A percentile compares a stretch with the other conserved stretches of the same genome.
phyloP scores from a whole-genome alignment of 2,329 filamentous ascomycete species.

The Fusarium algeriense region DNA sequence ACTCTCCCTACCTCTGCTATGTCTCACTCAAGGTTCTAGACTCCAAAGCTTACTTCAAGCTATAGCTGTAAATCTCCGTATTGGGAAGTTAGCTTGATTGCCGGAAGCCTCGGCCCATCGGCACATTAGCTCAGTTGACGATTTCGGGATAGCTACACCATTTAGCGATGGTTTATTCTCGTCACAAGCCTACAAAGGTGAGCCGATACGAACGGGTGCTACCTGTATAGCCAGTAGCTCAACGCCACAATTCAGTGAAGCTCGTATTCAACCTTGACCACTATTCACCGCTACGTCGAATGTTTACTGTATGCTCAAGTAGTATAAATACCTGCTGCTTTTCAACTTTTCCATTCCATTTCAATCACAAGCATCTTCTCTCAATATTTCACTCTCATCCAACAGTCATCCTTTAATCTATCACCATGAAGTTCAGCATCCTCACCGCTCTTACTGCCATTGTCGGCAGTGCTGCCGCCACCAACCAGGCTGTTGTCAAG shows the following conservation, averaged over 20 bases:
- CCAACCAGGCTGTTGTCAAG: constrained; percentile 53
- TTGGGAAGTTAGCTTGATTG: neutral
- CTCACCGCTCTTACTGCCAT: constrained; percentile 49
- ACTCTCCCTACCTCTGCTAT: neutral
- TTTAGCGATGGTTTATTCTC: neutral
- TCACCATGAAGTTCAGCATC: constrained; percentile 50
- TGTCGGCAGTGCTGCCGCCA: constrained; percentile 46
- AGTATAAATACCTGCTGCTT: neutral
- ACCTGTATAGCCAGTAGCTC: neutral
- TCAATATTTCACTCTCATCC: neutral
- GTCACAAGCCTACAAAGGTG: neutral
- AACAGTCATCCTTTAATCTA: neutral
- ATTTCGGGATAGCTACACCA: neutral
- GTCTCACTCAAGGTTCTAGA: neutral
- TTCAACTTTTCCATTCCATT: neutral
- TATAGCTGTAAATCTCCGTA: neutral
- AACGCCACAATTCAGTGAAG: neutral
- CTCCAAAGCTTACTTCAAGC: neutral
- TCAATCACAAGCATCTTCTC: neutral
- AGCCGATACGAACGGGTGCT: neutral
- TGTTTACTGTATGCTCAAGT: neutral
- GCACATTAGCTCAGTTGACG: neutral
- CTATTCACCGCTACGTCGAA: neutral
- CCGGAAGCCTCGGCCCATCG: neutral
- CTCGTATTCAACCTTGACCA: neutral